Percentiles rank a stretch among this genome's conserved stretches.
Conservation (phyloP, 1,284 basidiomycete species). For the Fistulina hepatica region DNA sequence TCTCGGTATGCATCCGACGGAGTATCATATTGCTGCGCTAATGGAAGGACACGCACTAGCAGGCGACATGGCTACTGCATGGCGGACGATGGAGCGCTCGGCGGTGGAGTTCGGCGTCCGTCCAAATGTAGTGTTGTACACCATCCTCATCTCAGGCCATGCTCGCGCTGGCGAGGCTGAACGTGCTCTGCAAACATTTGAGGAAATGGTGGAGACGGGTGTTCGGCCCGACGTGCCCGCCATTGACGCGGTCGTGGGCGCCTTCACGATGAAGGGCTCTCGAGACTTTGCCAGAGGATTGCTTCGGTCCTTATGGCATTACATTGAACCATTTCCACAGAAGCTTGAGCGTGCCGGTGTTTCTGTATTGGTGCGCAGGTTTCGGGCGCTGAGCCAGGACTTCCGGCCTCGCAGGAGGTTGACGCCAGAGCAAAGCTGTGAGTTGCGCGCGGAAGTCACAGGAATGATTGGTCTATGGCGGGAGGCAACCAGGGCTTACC, state of each 20-base stretch:
- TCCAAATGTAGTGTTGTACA: constrained; percentile 57
- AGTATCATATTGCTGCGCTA: constrained; percentile 56
- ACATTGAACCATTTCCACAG: constrained; percentile 55
- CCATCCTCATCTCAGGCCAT: constrained; percentile 58
- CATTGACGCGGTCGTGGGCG: constrained; percentile 57
- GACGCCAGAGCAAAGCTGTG: too few species aligned
- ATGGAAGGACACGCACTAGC: constrained; percentile 52
- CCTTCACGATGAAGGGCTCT: too few species aligned
- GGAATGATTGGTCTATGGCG: too few species aligned
- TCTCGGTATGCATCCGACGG: constrained; percentile 54
- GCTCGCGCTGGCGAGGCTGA: constrained; percentile 45
- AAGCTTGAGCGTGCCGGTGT: too few species aligned
- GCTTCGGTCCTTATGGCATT: constrained; percentile 52
- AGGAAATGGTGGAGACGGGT: constrained; percentile 47
- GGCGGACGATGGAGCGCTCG: constrained; percentile 41
- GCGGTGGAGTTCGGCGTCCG: constrained; percentile 32
- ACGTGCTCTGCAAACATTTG: constrained; percentile 43
- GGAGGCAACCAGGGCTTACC: too few species aligned
- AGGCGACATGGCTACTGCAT: constrained; percentile 44
- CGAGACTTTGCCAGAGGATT: constrained; percentile 45
- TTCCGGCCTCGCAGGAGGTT: too few species aligned
- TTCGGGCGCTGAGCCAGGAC: too few species aligned
- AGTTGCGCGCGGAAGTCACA: too few species aligned
- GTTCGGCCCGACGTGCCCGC: constrained; percentile 56
- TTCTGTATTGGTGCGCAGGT: too few species aligned